Evolutionary conservation across 106 monocot species (phyloP), one percentile per base, ranked within the genome.

Genomic region (Phalaenopsis aphrodite): DNA sequence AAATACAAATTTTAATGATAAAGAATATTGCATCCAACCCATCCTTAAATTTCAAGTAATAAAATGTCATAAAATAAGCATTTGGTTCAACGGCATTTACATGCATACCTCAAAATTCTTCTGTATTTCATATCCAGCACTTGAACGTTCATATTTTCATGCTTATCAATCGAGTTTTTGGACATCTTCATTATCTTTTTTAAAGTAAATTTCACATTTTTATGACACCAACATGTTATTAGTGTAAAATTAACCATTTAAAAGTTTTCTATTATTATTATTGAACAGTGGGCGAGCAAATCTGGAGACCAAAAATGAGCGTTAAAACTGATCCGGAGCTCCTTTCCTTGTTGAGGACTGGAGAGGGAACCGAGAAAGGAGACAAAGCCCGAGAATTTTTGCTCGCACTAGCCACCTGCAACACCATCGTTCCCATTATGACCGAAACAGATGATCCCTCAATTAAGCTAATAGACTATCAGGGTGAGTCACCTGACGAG

Each of bases 401-500:
- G 46, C 85, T 93, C 39, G 90, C 90, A 1, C 41, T 89, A 24
- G 78, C 88, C 1, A 81, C 86, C 66, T 88, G 88, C 81, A 88
- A 83, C 45, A 88, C 88, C 21, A 81, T 88, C 24, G 85, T 88
- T 45, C 88, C 88, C 1, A 48, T 78, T 4, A 16, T 85, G 11
- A 36, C 71, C 1, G 85, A 83, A 24, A 83, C 88, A 11, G 5
- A 78, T 5, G 85, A 88, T 66, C 58, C 75, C 0, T 2, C 78
- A n/a, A 30, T 75, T 73, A 77, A 75, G 78, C 61, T 85, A 47
- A 81, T 88, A 65, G 88, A 88, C 76, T 88, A 88, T 49, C 88
- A 88, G 56, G 88, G 88, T 2, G 88, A 88, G 75, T 88, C 88
- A 7, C 88, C 88, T 21, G 88, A 88, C 75, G 88, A 88, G 67